Evolutionary conservation across 1,284 basidiomycete species (phyloP).

Genomic region (Moesziomyces parantarcticus): DNA sequence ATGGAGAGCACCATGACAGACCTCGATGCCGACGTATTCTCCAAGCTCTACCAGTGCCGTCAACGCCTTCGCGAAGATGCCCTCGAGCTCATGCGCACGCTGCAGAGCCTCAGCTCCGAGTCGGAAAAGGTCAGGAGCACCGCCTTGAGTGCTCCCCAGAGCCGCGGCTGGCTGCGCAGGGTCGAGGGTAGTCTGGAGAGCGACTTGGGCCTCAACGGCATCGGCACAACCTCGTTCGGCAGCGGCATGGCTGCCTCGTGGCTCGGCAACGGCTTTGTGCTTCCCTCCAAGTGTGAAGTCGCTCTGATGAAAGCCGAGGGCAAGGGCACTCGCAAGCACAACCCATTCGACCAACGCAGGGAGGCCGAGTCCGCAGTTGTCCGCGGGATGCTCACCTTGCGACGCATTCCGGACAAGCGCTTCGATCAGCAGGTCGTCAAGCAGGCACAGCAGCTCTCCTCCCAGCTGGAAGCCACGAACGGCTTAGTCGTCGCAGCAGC

Average conservation of each 20-base stretch:
- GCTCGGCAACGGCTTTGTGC: slow-evolving; percentile 67
- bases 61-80: slow-evolving; percentile 60
- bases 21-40: slow-evolving; percentile 46
- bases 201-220: slow-evolving; percentile 52
- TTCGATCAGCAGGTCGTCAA: slow-evolving; percentile 24
- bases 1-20: slow-evolving; percentile 50
- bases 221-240: slow-evolving; percentile 51
- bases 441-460: slow-evolving; percentile 10
- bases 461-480: slow-evolving; percentile 8
- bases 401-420: slow-evolving; percentile 44
- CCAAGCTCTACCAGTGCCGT: slow-evolving; percentile 56
- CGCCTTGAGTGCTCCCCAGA: slow-evolving; percentile 27
- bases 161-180: slow-evolving; percentile 44
- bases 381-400: slow-evolving; percentile 42
- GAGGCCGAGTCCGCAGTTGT: slow-evolving; percentile 48
- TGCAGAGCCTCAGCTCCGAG: slow-evolving; percentile 42
- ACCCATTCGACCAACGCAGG: slow-evolving; percentile 51
- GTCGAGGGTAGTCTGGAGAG: slow-evolving; percentile 43
- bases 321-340: slow-evolving; percentile 28
- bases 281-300: slow-evolving; percentile 58
- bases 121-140: slow-evolving; percentile 42
- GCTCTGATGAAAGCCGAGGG: slow-evolving; percentile 44
- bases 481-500: not conserved
- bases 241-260: slow-evolving; percentile 66
- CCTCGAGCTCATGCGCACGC: slow-evolving; percentile 44